Conservation (phyloP, 306 rosid species). For the Morella rubra region DNA sequence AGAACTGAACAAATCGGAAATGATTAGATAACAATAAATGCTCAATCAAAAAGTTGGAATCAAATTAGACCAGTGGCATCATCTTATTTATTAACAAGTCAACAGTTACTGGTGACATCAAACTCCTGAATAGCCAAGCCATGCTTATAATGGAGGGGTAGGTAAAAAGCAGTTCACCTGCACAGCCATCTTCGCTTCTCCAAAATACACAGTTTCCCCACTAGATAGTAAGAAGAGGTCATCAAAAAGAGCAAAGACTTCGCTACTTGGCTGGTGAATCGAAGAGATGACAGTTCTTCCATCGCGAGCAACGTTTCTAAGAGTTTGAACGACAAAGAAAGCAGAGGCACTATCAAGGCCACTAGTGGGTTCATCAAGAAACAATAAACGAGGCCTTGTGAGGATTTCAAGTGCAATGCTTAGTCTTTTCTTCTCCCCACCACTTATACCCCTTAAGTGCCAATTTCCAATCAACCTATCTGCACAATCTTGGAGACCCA, state of each 20-base stretch:
- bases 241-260: constrained; percentile 86
- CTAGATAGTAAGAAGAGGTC: constrained; percentile 77
- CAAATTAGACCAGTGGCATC: not conserved
- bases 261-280: constrained; percentile 85
- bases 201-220: constrained; percentile 81
- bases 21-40: constrained; percentile 12
- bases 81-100: not conserved
- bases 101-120: not conserved
- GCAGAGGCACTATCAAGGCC: constrained; percentile 91
- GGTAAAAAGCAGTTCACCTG: constrained; percentile 43
- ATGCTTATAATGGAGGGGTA: not conserved
- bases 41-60: not conserved
- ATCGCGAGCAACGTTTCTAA: constrained; percentile 70
- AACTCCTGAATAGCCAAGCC: not conserved
- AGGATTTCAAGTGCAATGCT: constrained; percentile 88
- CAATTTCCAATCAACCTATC: constrained; percentile 72
- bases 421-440: constrained; percentile 83
- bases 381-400: constrained; percentile 66
- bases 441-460: constrained; percentile 84
- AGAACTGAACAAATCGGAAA: constrained; percentile 43
- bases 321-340: constrained; percentile 79
- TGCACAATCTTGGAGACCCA: constrained; percentile 89
- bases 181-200: constrained; percentile 73
- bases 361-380: constrained; percentile 89
- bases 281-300: constrained; percentile 81